Conservation (phyloP, 2,329 filamentous ascomycete genomes). For the Scolecobasidium constrictum region DNA sequence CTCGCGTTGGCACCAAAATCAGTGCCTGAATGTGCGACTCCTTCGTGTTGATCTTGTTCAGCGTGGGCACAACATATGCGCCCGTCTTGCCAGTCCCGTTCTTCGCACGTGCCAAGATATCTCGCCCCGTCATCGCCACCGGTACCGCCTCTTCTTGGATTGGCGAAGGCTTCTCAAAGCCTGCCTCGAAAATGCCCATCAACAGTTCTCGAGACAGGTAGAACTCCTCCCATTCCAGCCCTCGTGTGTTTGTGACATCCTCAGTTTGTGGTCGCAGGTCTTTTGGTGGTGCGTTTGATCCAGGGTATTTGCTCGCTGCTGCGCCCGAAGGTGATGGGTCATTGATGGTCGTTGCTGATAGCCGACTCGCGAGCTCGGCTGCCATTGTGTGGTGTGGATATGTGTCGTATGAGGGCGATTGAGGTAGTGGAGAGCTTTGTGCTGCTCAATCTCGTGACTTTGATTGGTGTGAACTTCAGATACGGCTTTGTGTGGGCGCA, state of each 20-base stretch:
- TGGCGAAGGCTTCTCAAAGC: conserved; percentile 95
- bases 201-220: conserved; percentile 87
- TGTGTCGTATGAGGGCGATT: too few species aligned
- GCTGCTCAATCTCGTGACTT: too few species aligned
- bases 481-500: too few species aligned
- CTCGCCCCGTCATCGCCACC: conserved; percentile 86
- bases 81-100: conserved; percentile 98
- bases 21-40: conserved; percentile 92
- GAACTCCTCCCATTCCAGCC: conserved; percentile 95
- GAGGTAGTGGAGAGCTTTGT: too few species aligned
- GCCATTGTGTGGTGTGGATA: conserved; percentile 39
- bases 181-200: conserved; percentile 99
- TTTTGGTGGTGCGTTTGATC: conserved; percentile 59
- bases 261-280: conserved; percentile 76
- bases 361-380: conserved; percentile 42
- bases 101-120: conserved; percentile 92
- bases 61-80: conserved; percentile 89
- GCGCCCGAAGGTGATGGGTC: conserved; percentile 16
- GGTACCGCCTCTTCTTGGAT: conserved; percentile 99
- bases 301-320: conserved; percentile 36
- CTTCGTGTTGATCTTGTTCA: conserved; percentile 95
- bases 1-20: conserved; percentile 91
- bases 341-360: conserved; percentile 43
- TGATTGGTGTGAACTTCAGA: too few species aligned
- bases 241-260: conserved; percentile 98